Evolutionary conservation across 768 basidiomycete species (phyloP), one percentile per base, ranked within the genome.

Genomic region (Tylopilus rubrobrunneus): DNA sequence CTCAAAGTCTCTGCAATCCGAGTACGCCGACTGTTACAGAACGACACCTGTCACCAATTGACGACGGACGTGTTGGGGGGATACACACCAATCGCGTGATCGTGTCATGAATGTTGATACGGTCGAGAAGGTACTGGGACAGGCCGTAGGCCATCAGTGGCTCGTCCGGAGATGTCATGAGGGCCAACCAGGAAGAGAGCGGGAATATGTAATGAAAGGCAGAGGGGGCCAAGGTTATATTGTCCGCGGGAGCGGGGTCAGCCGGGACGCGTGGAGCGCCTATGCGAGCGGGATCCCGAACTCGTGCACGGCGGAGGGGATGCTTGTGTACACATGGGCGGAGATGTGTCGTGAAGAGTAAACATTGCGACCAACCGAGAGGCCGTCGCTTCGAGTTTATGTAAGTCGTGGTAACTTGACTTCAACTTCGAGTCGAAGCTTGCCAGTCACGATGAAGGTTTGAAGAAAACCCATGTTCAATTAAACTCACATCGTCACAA

Each of bases 51-150:
- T 46, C 48, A 37, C 14, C 17, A 41, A 12, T 25, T 25, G 25
- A 25, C 25, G 25, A 27, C 27, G 29, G 29, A 31, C 7, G 15
- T 29, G 39, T 28, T 5, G 15, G 34, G 17, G 4, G 23, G 27
- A n/a, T 29, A 48, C 65, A 49, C 45, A 67, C 66, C 54, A 67
- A 19, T 40, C 66, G 60, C 11, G 59, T 59, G 45, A 67, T 63
- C 25, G 60, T 67, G 36, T 67, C 66, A 23, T 67, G 61, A 45
- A 67, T 67, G 21, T 65, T 67, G 56, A 49, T 14, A 14, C 63
- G 59, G 46, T 67, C 66, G 19, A 67, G 57, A 21, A 67, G 23
- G 44, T 64, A 63, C 48, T 67, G 61, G 31, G 61, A 46, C 17
- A 60, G 12, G 29, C 34, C 56, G 51, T 67, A 67, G 28, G 55